Conservation (phyloP, 345 rosid genomes). For the Euphorbia pulcherrima region DNA sequence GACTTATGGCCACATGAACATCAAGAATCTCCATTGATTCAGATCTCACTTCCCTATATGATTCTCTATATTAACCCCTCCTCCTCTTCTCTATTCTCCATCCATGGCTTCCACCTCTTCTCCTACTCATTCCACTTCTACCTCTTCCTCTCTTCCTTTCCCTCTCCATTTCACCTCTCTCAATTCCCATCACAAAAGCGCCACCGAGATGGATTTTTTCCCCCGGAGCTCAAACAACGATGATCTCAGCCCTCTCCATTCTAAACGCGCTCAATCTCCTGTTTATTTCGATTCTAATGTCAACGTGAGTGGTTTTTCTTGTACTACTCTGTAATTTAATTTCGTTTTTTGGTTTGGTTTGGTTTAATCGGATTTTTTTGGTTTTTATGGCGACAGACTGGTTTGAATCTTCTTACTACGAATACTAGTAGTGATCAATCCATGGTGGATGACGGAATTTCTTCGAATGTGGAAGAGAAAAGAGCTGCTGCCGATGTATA, state of each 20-base stretch:
- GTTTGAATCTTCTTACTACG: constrained; percentile 54
- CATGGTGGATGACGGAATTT: constrained; percentile 54
- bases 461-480: constrained; percentile 46
- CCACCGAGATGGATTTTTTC: constrained; percentile 58
- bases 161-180: constrained; percentile 35
- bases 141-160: too few relatives aligned
- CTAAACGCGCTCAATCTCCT: constrained; percentile 11
- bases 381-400: constrained; percentile 37
- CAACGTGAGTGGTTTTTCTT: constrained; percentile 30
- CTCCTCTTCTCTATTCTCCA: constrained; percentile 46
- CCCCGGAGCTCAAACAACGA: too few relatives aligned
- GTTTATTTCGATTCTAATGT: constrained; percentile 33
- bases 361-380: neutral
- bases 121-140: too few relatives aligned
- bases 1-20: constrained; percentile 49
- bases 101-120: constrained; percentile 14
- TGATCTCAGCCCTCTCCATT: constrained; percentile 6
- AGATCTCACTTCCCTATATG: constrained; percentile 31
- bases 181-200: constrained; percentile 21
- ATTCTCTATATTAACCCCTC: constrained; percentile 31
- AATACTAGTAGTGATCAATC: constrained; percentile 63
- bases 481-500: constrained; percentile 47
- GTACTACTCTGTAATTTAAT: too few relatives aligned
- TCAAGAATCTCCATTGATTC: constrained; percentile 63
- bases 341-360: too few relatives aligned